Evolutionary conservation across 2,329 filamentous ascomycete species (phyloP).

Genomic region (Penicillium sp.): DNA sequence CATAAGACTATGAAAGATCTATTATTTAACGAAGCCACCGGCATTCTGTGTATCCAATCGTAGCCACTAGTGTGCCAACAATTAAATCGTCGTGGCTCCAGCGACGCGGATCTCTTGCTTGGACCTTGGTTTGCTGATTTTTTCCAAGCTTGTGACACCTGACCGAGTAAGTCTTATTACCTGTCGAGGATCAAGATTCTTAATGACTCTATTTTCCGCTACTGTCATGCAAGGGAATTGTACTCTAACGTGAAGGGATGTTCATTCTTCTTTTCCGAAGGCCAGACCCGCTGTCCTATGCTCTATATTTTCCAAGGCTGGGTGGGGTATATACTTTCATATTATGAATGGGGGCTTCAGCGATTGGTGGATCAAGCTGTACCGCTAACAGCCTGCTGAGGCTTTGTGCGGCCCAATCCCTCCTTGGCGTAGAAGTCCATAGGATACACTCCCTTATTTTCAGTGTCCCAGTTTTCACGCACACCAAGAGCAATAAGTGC

Average conservation of each 20-base stretch:
- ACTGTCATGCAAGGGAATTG: not conserved
- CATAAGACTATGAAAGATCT: no score
- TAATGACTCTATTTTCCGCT: not conserved
- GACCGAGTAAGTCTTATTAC: no score
- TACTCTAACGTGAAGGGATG: not conserved
- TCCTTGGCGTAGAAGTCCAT: conserved; percentile 99
- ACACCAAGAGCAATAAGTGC: conserved; percentile 85
- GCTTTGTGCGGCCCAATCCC: conserved; percentile 77
- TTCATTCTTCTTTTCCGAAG: not conserved
- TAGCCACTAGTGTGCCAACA: no score
- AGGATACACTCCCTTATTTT: conserved; percentile 70
- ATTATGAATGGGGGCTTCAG: not conserved
- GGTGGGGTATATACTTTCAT: not conserved
- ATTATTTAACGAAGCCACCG: no score
- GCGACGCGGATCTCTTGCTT: no score
- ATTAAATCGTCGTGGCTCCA: no score
- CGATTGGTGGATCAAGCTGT: conserved; percentile 11
- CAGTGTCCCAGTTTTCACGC: conserved; percentile 69
- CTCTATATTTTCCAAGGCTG: conserved; percentile 2
- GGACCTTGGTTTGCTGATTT: no score
- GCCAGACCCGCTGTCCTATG: conserved; percentile 15
- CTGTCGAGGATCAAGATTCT: no score
- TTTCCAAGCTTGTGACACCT: no score
- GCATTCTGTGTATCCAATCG: no score
- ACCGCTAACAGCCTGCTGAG: conserved; percentile 22